A percentile compares a stretch with the other conserved stretches of the same genome.
These are phyloP conservation scores for Haberlea rhodopensis DNA, from an alignment of 257 asterid species.

Conservation along the genomic window DNA sequence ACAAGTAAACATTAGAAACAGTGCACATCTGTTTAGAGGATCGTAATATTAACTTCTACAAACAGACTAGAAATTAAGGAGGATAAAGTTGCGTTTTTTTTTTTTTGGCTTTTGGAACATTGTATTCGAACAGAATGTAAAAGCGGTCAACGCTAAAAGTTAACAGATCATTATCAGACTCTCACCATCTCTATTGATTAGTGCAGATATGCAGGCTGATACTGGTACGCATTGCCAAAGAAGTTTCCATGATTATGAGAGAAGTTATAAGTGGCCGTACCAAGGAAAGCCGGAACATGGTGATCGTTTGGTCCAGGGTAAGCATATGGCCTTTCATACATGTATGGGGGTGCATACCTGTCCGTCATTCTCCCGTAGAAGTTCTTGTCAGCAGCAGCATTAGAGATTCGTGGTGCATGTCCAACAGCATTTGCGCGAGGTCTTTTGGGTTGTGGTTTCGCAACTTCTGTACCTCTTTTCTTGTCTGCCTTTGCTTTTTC, in stretches of 20 bases:
- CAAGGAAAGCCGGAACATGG: slow-evolving; percentile 56
- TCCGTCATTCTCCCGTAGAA: slow-evolving; percentile 57
- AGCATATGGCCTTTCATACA: slow-evolving; percentile 71
- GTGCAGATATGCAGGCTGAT: slow-evolving; percentile 95
- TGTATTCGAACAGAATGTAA: slow-evolving; percentile 45
- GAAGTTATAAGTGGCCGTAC: slow-evolving; percentile 56
- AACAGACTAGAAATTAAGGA: slow-evolving; percentile 52
- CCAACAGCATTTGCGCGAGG: slow-evolving; percentile 80
- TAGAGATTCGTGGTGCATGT: slow-evolving; percentile 57
- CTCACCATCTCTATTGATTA: slow-evolving; percentile 63
- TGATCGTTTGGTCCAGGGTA: slow-evolving; percentile 62
- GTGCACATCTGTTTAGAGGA: slow-evolving; percentile 32
- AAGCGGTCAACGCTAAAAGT: slow-evolving; percentile 68
- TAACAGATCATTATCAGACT: slow-evolving; percentile 53
- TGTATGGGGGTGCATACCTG: slow-evolving; percentile 71
- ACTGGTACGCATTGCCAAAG: slow-evolving; percentile 89
- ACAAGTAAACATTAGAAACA: slow-evolving; percentile 40
- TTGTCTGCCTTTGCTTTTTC: slow-evolving; percentile 95
- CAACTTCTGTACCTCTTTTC: slow-evolving; percentile 89
- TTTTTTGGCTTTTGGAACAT: slow-evolving; percentile 18
- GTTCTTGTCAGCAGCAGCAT: slow-evolving; percentile 59
- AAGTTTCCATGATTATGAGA: slow-evolving; percentile 75
- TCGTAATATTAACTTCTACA: slow-evolving; percentile 65
- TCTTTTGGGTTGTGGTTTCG: slow-evolving; percentile 91
- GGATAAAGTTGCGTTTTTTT: slow-evolving; percentile 28